phyloP scores from a whole-genome alignment of 2,329 filamentous ascomycete species.

The Exophiala sideris region DNA sequence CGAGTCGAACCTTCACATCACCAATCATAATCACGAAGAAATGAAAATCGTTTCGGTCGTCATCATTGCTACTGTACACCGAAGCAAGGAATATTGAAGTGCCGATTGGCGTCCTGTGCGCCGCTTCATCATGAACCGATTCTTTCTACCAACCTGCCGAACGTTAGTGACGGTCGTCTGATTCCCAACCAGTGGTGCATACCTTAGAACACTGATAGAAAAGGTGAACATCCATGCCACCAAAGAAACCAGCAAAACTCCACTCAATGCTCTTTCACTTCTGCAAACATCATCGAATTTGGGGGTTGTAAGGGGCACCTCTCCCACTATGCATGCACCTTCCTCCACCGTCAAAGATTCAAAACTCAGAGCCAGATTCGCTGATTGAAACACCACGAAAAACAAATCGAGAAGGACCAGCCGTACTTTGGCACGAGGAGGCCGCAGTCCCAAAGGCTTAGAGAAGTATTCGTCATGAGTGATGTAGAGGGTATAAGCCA shows the following conservation, averaged over 20 bases:
- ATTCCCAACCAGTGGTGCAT: slow-evolving; percentile 23
- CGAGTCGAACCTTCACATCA: not conserved
- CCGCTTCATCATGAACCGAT: slow-evolving; percentile 26
- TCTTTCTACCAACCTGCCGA: slow-evolving; percentile 38
- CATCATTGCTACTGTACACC: not conserved
- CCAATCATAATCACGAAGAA: not conserved
- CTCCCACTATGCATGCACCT: slow-evolving; percentile 55
- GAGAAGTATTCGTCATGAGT: slow-evolving; percentile 95
- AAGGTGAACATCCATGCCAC: slow-evolving; percentile 91
- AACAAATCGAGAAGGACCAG: slow-evolving; percentile 89
- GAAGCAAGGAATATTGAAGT: not conserved
- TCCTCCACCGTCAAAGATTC: slow-evolving; percentile 67
- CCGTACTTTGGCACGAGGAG: slow-evolving; percentile 78
- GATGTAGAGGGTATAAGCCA: slow-evolving; percentile 89
- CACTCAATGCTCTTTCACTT: slow-evolving; percentile 68
- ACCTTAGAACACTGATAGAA: slow-evolving; percentile 76
- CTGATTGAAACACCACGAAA: slow-evolving; percentile 96
- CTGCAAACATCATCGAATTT: slow-evolving; percentile 49
- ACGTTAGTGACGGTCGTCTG: slow-evolving; percentile 30
- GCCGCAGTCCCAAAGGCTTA: slow-evolving; percentile 83
- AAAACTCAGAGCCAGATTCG: slow-evolving; percentile 86
- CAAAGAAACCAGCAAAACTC: slow-evolving; percentile 74
- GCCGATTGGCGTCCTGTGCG: not conserved
- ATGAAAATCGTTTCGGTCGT: not conserved
- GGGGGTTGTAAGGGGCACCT: slow-evolving; percentile 35